Percentiles rank a stretch among this genome's conserved stretches.
These are phyloP conservation scores for Bathelium albidoporum DNA, from an alignment of 495 filamentous ascomycete genomes.

Conservation along the genomic window DNA sequence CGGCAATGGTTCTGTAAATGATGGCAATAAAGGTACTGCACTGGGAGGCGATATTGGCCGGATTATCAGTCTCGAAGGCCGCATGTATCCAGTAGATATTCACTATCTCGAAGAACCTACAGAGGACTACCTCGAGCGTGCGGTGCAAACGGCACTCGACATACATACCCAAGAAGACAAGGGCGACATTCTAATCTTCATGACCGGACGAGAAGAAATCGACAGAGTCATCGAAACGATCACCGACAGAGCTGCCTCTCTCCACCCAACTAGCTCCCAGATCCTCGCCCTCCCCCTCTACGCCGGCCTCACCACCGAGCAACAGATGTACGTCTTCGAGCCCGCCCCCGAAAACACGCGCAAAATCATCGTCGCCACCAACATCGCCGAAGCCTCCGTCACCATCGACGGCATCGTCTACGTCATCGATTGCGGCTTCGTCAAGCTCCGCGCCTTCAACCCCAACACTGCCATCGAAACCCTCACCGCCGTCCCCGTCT, in stretches of 20 bases:
- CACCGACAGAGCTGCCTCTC: slow-evolving; percentile 22
- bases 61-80: slow-evolving; percentile 83
- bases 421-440: slow-evolving; percentile 49
- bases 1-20: slow-evolving; percentile 32
- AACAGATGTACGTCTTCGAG: slow-evolving; percentile 36
- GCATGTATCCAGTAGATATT: slow-evolving; percentile 85
- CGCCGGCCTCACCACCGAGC: slow-evolving; percentile 31
- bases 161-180: slow-evolving; percentile 79
- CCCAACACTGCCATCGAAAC: slow-evolving; percentile 83
- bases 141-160: slow-evolving; percentile 81
- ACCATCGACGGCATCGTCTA: slow-evolving; percentile 35
- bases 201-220: slow-evolving; percentile 36
- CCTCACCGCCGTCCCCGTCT: slow-evolving; percentile 76
- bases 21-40: neutral
- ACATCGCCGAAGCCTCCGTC: slow-evolving; percentile 36
- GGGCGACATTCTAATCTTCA: slow-evolving; percentile 67
- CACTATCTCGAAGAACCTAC: slow-evolving; percentile 71
- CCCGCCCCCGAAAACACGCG: slow-evolving; percentile 27
- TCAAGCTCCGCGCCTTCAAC: slow-evolving; percentile 84
- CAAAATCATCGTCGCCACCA: slow-evolving; percentile 33
- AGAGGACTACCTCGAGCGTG: slow-evolving; percentile 81
- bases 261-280: slow-evolving; percentile 12
- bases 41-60: slow-evolving; percentile 41
- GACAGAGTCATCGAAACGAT: slow-evolving; percentile 28
- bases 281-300: slow-evolving; percentile 31